Evolutionary conservation across 192 early-diverging fungal genomes (phyloP).

Genomic region (Coemansia sp.): DNA sequence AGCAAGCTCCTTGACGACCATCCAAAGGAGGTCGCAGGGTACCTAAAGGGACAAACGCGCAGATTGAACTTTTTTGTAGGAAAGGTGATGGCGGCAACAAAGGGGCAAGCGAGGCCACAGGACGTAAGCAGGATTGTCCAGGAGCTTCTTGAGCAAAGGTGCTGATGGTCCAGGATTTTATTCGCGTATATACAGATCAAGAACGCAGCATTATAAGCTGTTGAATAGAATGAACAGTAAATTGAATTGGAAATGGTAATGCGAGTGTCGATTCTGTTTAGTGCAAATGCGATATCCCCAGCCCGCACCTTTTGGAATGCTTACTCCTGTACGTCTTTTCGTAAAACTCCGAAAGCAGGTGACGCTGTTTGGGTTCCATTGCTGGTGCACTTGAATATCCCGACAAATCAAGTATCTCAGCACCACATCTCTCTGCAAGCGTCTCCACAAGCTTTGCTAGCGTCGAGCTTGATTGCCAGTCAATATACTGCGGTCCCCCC

Average conservation of each 20-base stretch:
- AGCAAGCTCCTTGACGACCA: slow-evolving; percentile 22
- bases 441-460: slow-evolving; percentile 27
- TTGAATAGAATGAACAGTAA: not conserved
- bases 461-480: slow-evolving; percentile 25
- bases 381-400: slow-evolving; percentile 14
- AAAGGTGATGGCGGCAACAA: slow-evolving; percentile 76
- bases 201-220: not conserved
- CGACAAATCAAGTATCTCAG: slow-evolving; percentile 38
- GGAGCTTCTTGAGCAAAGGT: slow-evolving; percentile 23
- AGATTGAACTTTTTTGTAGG: slow-evolving; percentile 82
- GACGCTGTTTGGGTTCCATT: not conserved
- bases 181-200: not conserved
- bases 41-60: slow-evolving; percentile 67
- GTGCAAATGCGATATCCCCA: not conserved
- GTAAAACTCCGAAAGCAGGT: slow-evolving; percentile 11
- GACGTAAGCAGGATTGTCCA: slow-evolving; percentile 64
- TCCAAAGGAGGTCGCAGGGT: slow-evolving; percentile 60
- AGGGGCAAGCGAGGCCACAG: slow-evolving; percentile 78
- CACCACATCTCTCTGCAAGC: slow-evolving; percentile 21
- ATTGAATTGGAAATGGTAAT: not conserved
- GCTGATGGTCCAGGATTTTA: not conserved
- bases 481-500: slow-evolving; percentile 26
- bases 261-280: not conserved
- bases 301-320: not conserved
- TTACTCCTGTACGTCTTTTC: not conserved